Conservation (phyloP, 2,329 filamentous ascomycete species). For the Eutypa lata region DNA sequence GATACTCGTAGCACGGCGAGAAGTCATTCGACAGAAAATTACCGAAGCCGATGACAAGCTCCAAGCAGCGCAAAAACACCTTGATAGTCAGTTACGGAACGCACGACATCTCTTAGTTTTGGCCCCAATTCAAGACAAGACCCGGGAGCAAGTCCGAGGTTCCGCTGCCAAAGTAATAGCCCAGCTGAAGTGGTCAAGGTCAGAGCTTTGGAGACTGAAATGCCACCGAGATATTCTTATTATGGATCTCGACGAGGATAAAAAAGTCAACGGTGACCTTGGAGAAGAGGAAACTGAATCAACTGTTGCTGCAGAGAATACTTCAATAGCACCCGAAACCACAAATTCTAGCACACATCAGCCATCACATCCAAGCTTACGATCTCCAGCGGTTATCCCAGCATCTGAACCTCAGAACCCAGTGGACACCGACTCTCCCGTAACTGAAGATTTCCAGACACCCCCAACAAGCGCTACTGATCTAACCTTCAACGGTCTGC, state of each 20-base stretch:
- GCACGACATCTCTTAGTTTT: slow-evolving; percentile 85
- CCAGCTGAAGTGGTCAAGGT: slow-evolving; percentile 88
- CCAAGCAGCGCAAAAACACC: slow-evolving; percentile 66
- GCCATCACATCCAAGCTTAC: slow-evolving; percentile 33
- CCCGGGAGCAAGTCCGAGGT: slow-evolving; percentile 79
- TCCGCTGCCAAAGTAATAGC: slow-evolving; percentile 82
- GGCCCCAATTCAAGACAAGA: slow-evolving; percentile 87
- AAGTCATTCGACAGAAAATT: slow-evolving; percentile 82
- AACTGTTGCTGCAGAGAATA: slow-evolving; percentile 13
- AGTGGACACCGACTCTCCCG: slow-evolving; percentile 34
- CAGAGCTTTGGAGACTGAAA: slow-evolving; percentile 88
- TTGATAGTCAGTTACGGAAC: slow-evolving; percentile 83
- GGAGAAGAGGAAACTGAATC: slow-evolving; percentile 15
- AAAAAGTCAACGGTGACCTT: slow-evolving; percentile 35
- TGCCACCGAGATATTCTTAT: slow-evolving; percentile 87
- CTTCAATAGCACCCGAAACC: slow-evolving; percentile 24
- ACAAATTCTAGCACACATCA: slow-evolving; percentile 34
- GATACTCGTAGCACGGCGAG: slow-evolving; percentile 75
- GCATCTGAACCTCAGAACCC: slow-evolving; percentile 28
- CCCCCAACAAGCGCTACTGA: slow-evolving; percentile 40
- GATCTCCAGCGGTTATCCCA: slow-evolving; percentile 31
- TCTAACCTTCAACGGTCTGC: slow-evolving; percentile 35
- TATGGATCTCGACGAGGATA: slow-evolving; percentile 82
- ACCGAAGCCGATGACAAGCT: slow-evolving; percentile 79
- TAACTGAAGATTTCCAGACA: slow-evolving; percentile 47